phyloP scores from a whole-genome alignment of 495 filamentous ascomycete species.

The Hyaloscypha finlandica region DNA sequence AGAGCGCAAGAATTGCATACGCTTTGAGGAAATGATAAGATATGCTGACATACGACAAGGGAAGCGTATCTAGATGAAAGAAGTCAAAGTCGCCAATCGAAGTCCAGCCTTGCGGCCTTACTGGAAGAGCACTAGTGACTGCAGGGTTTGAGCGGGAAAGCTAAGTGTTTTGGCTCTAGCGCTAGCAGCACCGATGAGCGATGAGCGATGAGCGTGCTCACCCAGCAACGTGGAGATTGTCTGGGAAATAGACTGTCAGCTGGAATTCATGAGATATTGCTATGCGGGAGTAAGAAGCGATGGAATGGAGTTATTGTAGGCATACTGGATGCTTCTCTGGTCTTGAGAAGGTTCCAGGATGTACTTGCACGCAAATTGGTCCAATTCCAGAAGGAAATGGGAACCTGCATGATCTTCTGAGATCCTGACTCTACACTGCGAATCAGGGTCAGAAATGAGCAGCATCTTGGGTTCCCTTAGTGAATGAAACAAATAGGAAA shows the following conservation, averaged over 20 bases:
- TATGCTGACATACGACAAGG: background rate
- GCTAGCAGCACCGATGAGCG: background rate
- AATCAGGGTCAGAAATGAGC: background rate
- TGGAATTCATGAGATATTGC: background rate
- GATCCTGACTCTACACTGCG: background rate
- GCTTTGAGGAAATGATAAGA: background rate
- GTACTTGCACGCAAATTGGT: background rate
- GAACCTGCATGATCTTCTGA: background rate
- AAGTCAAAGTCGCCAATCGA: background rate
- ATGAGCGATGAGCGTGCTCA: background rate
- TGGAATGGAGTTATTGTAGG: background rate
- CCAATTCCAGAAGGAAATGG: background rate
- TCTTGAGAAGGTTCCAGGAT: background rate
- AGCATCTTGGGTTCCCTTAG: background rate
- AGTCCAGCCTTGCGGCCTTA: slow-evolving; percentile 4
- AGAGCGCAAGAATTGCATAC: background rate
- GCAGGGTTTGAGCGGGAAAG: slow-evolving; percentile 8
- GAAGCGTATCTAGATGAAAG: background rate
- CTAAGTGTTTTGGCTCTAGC: slow-evolving; percentile 1
- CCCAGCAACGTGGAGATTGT: background rate
- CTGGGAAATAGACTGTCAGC: background rate
- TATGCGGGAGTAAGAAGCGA: background rate
- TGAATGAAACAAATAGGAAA: background rate
- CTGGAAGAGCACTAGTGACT: background rate
- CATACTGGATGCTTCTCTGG: background rate